These are phyloP conservation scores for Glaciozyma martinii DNA, from an alignment of 768 basidiomycete species.

Conservation along the genomic window DNA sequence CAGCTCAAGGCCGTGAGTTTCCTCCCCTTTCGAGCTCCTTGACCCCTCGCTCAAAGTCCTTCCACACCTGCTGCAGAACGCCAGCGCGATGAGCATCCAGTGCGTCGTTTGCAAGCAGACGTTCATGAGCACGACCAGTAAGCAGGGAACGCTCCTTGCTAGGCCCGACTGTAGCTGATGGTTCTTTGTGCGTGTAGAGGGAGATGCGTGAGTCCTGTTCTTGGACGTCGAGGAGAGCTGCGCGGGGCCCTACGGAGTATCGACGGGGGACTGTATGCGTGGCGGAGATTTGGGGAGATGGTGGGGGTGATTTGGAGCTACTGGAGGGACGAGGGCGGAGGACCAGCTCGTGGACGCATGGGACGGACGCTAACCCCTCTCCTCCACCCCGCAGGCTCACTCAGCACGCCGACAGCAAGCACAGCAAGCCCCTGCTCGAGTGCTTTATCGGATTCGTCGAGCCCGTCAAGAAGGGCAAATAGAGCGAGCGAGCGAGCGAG, in stretches of 20 bases:
- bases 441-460: slow-evolving; percentile 6
- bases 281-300: too few species aligned
- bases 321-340: too few species aligned
- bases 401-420: slow-evolving; percentile 15
- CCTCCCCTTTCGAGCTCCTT: too few species aligned
- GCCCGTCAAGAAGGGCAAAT: too few species aligned
- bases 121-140: slow-evolving; percentile 11
- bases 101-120: slow-evolving; percentile 3
- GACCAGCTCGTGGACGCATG: background rate
- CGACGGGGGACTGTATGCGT: too few species aligned
- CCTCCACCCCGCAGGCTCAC: background rate
- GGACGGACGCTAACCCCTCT: background rate
- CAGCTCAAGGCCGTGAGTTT: slow-evolving; percentile 10
- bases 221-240: too few species aligned
- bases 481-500: too few species aligned
- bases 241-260: too few species aligned
- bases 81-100: slow-evolving; percentile 8
- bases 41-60: background rate
- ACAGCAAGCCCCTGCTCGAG: slow-evolving; percentile 7
- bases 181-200: background rate
- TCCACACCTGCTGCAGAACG: slow-evolving; percentile 3
- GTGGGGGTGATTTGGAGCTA: too few species aligned
- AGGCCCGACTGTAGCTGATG: background rate
- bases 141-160: background rate
- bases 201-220: background rate